Percentiles rank a stretch among this genome's conserved stretches.
Evolutionary conservation across 345 rosid species (phyloP).

Genomic region (Tarenaya hassleriana): DNA sequence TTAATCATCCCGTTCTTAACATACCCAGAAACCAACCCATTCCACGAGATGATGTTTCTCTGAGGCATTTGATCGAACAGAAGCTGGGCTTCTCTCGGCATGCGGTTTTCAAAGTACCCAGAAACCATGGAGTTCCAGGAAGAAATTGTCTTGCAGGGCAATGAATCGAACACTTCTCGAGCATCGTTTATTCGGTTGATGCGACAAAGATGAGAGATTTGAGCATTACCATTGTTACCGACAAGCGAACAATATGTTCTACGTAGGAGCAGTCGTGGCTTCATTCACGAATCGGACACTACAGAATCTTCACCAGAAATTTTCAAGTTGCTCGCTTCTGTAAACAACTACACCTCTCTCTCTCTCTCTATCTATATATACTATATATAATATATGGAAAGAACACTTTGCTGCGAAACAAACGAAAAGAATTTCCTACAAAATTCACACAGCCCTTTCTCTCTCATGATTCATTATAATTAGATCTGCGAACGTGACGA

Average conservation of each 20-base stretch:
- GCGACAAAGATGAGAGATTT: conserved; percentile 46
- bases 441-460: neutral
- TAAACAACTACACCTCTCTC: too few relatives aligned
- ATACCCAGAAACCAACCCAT: conserved; percentile 63
- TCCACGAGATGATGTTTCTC: conserved; percentile 65
- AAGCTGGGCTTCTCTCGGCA: conserved; percentile 40
- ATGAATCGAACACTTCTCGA: conserved; percentile 49
- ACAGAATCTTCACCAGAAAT: too few relatives aligned
- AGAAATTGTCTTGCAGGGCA: conserved; percentile 32
- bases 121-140: conserved; percentile 67
- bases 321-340: too few relatives aligned
- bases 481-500: neutral
- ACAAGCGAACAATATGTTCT: conserved; percentile 31
- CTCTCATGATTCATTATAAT: neutral
- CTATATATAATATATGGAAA: too few relatives aligned
- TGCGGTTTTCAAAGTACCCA: conserved; percentile 49
- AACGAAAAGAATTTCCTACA: neutral
- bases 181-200: conserved; percentile 51
- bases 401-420: too few relatives aligned
- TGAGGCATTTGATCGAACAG: conserved; percentile 67
- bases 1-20: conserved; percentile 46
- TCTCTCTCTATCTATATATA: too few relatives aligned
- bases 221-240: conserved; percentile 25
- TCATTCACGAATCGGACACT: conserved; percentile 25
- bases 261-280: conserved; percentile 20